These are phyloP conservation scores for Meripilus lineatus DNA, from an alignment of 1,284 basidiomycete genomes.

Conservation along the genomic window DNA sequence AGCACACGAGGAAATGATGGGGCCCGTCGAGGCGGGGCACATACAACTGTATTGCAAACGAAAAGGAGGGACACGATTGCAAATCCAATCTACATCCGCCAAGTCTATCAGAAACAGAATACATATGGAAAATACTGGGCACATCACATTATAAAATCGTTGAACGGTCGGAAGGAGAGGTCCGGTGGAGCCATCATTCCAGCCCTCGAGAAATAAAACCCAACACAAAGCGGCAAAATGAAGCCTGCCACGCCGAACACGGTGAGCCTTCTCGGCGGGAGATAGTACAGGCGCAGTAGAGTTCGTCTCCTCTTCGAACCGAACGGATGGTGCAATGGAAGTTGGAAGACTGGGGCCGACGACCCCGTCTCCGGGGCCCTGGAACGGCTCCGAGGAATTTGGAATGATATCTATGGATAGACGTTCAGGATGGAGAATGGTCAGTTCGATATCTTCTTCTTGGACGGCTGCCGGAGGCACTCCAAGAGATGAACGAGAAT, in stretches of 20 bases:
- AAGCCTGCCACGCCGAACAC: slow-evolving; percentile 16
- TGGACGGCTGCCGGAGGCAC: slow-evolving; percentile 13
- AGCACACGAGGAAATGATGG: slow-evolving; percentile 32
- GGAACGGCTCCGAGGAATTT: slow-evolving; percentile 7
- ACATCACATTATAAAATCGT: slow-evolving; percentile 43
- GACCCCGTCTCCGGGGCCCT: slow-evolving; percentile 14
- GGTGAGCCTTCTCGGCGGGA: slow-evolving; percentile 13
- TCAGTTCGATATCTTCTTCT: slow-evolving; percentile 17
- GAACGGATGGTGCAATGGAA: slow-evolving; percentile 18
- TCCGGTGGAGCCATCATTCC: slow-evolving; percentile 54
- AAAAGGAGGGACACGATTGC: slow-evolving; percentile 45
- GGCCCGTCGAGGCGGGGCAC: slow-evolving; percentile 35
- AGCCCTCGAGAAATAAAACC: slow-evolving; percentile 43
- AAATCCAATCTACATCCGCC: slow-evolving; percentile 35
- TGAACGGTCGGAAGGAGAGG: slow-evolving; percentile 55
- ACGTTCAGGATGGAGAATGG: too few relatives aligned
- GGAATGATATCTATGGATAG: too few relatives aligned
- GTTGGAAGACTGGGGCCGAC: slow-evolving; percentile 18
- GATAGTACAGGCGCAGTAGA: slow-evolving; percentile 17
- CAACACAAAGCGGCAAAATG: slow-evolving; percentile 32
- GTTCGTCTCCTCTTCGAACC: slow-evolving; percentile 17
- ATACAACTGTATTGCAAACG: slow-evolving; percentile 27
- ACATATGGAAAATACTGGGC: background rate
- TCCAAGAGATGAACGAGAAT: background rate
- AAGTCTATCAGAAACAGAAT: background rate